A percentile compares a stretch with the other conserved stretches of the same genome.
Evolutionary conservation across 176 grass and related monocot species (phyloP).

Genomic region (Tillandsia leiboldiana): DNA sequence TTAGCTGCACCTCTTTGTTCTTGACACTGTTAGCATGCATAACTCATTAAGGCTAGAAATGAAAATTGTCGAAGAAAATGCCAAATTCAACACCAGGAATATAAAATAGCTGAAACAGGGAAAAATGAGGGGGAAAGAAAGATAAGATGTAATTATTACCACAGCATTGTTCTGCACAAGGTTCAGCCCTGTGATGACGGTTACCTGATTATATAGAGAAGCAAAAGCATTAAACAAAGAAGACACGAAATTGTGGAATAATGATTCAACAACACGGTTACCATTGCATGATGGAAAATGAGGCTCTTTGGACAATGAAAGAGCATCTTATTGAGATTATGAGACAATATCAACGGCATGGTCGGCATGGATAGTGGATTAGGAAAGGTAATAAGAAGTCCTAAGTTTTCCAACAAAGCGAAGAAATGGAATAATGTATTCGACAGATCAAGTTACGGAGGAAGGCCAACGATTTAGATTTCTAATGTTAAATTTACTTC

Average conservation of each 20-base stretch:
- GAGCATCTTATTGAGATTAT: too few relatives aligned
- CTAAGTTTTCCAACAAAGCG: too few relatives aligned
- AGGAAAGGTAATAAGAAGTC: too few relatives aligned
- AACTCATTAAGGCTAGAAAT: background rate
- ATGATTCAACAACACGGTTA: background rate
- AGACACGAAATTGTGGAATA: background rate
- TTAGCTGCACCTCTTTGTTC: constrained; percentile 67
- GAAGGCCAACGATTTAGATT: too few relatives aligned
- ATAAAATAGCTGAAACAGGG: background rate
- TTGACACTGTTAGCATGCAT: constrained; percentile 32
- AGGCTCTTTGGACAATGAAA: too few relatives aligned
- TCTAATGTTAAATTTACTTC: too few relatives aligned
- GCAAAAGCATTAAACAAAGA: background rate
- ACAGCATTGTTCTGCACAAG: constrained; percentile 58
- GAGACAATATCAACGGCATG: too few relatives aligned
- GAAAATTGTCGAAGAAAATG: background rate
- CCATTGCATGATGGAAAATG: background rate
- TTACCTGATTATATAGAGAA: constrained; percentile 21
- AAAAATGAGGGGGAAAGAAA: background rate
- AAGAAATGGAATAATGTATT: too few relatives aligned
- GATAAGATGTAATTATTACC: constrained; percentile 20
- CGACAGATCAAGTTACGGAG: too few relatives aligned
- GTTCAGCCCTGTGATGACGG: constrained; percentile 33
- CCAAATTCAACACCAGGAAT: background rate
- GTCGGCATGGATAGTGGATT: too few relatives aligned